A percentile compares a stretch with the other conserved stretches of the same genome.
Conservation (phyloP, 495 filamentous ascomycete genomes). For the Neohortaea acidophila region DNA sequence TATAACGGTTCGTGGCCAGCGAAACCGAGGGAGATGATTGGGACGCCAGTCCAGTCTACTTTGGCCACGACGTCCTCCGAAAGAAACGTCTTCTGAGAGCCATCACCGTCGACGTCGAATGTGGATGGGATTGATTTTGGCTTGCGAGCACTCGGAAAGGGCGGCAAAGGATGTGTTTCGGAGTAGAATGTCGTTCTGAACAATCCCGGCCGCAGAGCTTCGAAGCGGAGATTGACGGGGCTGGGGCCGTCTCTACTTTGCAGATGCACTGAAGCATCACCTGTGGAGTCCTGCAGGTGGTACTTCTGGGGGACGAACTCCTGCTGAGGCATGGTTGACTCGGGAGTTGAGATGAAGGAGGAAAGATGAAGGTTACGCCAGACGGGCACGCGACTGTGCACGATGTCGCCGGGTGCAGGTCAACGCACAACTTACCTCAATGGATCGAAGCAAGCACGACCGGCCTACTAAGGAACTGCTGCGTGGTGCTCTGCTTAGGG, state of each 20-base stretch:
- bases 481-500: too few species aligned
- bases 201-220: conserved; percentile 41
- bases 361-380: too few species aligned
- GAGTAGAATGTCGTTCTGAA: conserved; percentile 53
- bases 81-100: conserved; percentile 29
- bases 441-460: too few species aligned
- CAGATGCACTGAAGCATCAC: conserved; percentile 26
- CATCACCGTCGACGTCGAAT: conserved; percentile 19
- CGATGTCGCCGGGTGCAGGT: too few species aligned
- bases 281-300: not conserved
- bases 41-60: conserved; percentile 40
- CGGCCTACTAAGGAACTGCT: too few species aligned
- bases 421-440: too few species aligned
- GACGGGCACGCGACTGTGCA: too few species aligned
- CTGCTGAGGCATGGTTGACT: conserved; percentile 39
- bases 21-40: conserved; percentile 41
- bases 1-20: conserved; percentile 37
- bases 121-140: conserved; percentile 27
- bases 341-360: too few species aligned
- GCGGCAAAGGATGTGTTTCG: conserved; percentile 39
- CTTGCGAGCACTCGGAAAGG: conserved; percentile 40
- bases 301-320: conserved; percentile 25
- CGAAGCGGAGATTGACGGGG: conserved; percentile 41
- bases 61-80: conserved; percentile 34
- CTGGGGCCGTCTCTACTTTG: conserved; percentile 27